phyloP scores from a whole-genome alignment of 1,284 basidiomycete species.

The Somion occarium region DNA sequence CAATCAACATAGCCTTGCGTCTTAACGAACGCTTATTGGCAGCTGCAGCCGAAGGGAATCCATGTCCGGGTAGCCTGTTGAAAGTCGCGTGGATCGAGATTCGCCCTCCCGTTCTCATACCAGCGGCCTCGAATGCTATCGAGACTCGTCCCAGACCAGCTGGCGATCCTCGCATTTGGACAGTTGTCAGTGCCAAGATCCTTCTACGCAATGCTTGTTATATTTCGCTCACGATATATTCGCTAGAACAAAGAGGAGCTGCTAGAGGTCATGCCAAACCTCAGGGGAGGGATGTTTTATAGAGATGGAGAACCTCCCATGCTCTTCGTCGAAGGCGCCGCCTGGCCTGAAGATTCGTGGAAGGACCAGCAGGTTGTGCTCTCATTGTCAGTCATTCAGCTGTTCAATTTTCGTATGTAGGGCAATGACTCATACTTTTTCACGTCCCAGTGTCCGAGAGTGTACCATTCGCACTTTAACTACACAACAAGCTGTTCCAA shows the following conservation, averaged over 20 bases:
- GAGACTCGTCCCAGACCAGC: neutral
- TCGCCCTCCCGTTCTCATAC: no score
- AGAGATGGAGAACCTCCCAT: slow-evolving; percentile 11
- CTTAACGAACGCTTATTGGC: no score
- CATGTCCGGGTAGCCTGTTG: neutral
- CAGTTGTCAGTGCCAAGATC: neutral
- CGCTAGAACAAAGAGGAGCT: slow-evolving; percentile 12
- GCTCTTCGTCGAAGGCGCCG: slow-evolving; percentile 9
- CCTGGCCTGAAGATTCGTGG: slow-evolving; percentile 11
- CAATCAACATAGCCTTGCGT: no score
- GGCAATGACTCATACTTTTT: neutral
- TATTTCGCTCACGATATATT: neutral
- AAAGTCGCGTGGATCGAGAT: neutral
- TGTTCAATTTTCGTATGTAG: neutral
- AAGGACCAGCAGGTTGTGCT: slow-evolving; percentile 4
- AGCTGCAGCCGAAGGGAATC: neutral
- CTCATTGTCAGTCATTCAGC: slow-evolving; percentile 7
- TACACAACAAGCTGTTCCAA: no score
- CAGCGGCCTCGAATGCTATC: no score
- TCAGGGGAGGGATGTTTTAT: slow-evolving; percentile 8
- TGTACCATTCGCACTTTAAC: slow-evolving; percentile 4
- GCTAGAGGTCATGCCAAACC: slow-evolving; percentile 10
- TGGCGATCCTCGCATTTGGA: neutral
- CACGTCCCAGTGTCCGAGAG: slow-evolving; percentile 7
- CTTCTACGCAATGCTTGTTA: neutral